Evolutionary conservation across 2,329 filamentous ascomycete genomes (phyloP).

Genomic region (Colletotrichum lindemuthianum): DNA sequence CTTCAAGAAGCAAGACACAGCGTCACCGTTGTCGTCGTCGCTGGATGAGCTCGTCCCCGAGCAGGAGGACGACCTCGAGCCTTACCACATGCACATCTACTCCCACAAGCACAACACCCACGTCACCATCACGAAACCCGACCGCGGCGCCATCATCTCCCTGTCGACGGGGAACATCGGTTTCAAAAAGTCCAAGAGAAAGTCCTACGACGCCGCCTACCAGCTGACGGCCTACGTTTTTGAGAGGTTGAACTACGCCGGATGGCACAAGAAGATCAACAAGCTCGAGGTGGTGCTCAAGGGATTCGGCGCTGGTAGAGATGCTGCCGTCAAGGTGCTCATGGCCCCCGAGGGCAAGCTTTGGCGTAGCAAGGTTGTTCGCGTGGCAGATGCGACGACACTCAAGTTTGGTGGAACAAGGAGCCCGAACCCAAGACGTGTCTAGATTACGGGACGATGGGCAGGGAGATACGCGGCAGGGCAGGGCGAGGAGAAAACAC

Average conservation of each 20-base stretch:
- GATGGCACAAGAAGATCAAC: constrained; percentile 79
- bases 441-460: constrained; percentile 52
- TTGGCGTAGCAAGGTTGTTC: constrained; percentile 78
- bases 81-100: constrained; percentile 89
- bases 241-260: constrained; percentile 83
- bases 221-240: constrained; percentile 88
- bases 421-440: constrained; percentile 83
- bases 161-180: constrained; percentile 88
- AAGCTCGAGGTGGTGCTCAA: constrained; percentile 82
- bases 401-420: constrained; percentile 96
- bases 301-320: constrained; percentile 87
- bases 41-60: constrained; percentile 40
- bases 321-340: constrained; percentile 89
- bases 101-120: constrained; percentile 95
- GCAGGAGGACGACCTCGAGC: constrained; percentile 59
- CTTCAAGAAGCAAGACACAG: constrained; percentile 23
- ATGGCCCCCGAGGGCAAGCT: constrained; percentile 85
- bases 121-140: constrained; percentile 86
- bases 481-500: not conserved
- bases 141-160: constrained; percentile 81
- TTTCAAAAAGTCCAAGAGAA: constrained; percentile 84
- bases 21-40: not conserved
- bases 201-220: constrained; percentile 90
- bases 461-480: not conserved
- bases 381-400: constrained; percentile 86